Evolutionary conservation across 495 filamentous ascomycete genomes (phyloP).

Genomic region (Polyplosphaeria fusca): DNA sequence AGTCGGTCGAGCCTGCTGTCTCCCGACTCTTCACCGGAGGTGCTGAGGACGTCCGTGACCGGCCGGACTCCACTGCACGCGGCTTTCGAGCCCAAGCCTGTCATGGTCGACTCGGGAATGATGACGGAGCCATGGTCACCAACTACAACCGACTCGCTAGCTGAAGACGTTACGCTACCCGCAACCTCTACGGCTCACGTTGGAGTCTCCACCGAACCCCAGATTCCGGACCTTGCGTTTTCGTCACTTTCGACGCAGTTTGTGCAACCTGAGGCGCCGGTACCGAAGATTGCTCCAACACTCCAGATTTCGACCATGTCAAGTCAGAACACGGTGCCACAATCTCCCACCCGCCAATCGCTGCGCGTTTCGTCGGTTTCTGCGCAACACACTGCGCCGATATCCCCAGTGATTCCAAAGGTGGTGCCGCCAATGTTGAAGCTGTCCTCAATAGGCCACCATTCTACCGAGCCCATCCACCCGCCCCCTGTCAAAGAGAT

Average conservation of each 20-base stretch:
- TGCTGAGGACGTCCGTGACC: slow-evolving; percentile 4
- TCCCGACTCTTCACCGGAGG: slow-evolving; percentile 32
- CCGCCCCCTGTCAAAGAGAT: not conserved
- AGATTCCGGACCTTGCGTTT: slow-evolving; percentile 34
- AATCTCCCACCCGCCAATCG: not conserved
- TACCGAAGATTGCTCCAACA: not conserved
- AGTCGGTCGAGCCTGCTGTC: slow-evolving; percentile 36
- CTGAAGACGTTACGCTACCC: not conserved
- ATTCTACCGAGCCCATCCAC: slow-evolving; percentile 1
- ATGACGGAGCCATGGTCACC: slow-evolving; percentile 77
- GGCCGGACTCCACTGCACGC: slow-evolving; percentile 15
- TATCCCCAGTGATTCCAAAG: slow-evolving; percentile 8
- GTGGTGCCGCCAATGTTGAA: not conserved
- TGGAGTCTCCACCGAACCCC: not conserved
- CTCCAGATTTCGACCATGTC: slow-evolving; percentile 11
- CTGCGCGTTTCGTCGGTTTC: slow-evolving; percentile 9
- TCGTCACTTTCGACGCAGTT: slow-evolving; percentile 35
- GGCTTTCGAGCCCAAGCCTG: slow-evolving; percentile 37
- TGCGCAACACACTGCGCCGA: slow-evolving; percentile 12
- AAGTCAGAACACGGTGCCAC: slow-evolving; percentile 14
- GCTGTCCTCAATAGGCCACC: slow-evolving; percentile 8
- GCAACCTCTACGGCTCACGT: not conserved
- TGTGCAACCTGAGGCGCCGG: slow-evolving; percentile 36
- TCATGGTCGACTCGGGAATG: slow-evolving; percentile 55
- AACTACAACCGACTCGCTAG: slow-evolving; percentile 15